Evolutionary conservation across 495 filamentous ascomycete genomes (phyloP), one percentile per base, ranked within the genome.

Genomic region (Aspergillus sclerotiicarbonarius): DNA sequence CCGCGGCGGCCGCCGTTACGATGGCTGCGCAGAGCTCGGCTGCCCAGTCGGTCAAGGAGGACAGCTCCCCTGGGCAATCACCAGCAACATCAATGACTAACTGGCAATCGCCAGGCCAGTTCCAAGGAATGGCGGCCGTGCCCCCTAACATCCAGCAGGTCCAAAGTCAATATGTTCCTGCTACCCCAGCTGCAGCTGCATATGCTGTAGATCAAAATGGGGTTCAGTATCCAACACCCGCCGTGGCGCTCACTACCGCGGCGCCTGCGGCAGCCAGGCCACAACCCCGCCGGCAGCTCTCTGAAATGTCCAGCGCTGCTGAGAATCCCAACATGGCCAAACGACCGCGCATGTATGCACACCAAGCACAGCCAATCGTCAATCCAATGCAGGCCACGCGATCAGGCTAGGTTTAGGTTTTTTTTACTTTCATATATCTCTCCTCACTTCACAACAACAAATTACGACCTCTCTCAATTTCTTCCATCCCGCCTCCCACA

Each of bases 61-160:
- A 93, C 61, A 85, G 87, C 48, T 91, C 91, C 21, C 90, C 91
- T 8, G 87, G 85, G 56, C 86, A 87, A 62, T 91, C 88, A 13
- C 87, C 89, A 20, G 81, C 85, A 8, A 86, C 85, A 1, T 85
- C 85, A 4, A 80, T 83, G 56, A 86, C 77, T 51, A 83, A 77
- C 50, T 91, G 88, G 88, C 87, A 91, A 68, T 90, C 89, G 20
- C 87, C 89, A 0, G 77, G 81, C 18, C 87, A 89, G 60, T 83
- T 87, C 61, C 74, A 84, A 21, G 84, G 84, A 41, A 80, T 86
- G 57, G 81, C 87, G 16, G 80, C 87, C 0, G 87, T 76, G 64
- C 80, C 64, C 63, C 56, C 76, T 45, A 71, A 73, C 63, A 71
- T 75, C 54, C 67, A 78, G 56, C 71, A 78, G 64, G 74, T 84